These are phyloP conservation scores for Scheffersomyces illinoinensis DNA, from an alignment of 1,139 yeast species.

Conservation along the genomic window DNA sequence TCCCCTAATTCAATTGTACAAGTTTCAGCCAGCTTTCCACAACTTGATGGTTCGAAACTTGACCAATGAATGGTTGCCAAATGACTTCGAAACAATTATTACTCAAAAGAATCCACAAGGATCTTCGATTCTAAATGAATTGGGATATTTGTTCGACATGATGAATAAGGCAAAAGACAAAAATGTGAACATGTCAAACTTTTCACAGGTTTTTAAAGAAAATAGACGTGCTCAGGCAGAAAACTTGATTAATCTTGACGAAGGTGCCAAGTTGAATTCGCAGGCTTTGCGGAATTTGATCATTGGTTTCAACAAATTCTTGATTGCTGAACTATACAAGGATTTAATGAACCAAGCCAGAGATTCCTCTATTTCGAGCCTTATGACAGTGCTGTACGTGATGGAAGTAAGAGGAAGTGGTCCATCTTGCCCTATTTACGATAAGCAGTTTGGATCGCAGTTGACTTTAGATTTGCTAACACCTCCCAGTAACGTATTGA, in stretches of 20 bases:
- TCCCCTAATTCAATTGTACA: slow-evolving; percentile 76
- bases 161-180: slow-evolving; percentile 75
- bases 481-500: slow-evolving; percentile 30
- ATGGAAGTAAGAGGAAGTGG: slow-evolving; percentile 44
- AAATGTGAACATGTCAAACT: slow-evolving; percentile 72
- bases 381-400: slow-evolving; percentile 35
- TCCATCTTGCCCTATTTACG: slow-evolving; percentile 35
- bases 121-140: slow-evolving; percentile 67
- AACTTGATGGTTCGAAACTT: slow-evolving; percentile 61
- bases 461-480: slow-evolving; percentile 39
- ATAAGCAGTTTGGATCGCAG: slow-evolving; percentile 27
- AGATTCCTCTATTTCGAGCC: slow-evolving; percentile 18
- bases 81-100: slow-evolving; percentile 28
- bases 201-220: slow-evolving; percentile 49
- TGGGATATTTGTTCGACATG: slow-evolving; percentile 93
- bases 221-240: slow-evolving; percentile 46
- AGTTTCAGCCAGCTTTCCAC: slow-evolving; percentile 73
- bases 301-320: slow-evolving; percentile 59
- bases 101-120: slow-evolving; percentile 38
- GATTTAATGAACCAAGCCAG: slow-evolving; percentile 45
- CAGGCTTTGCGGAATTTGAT: slow-evolving; percentile 40
- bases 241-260: slow-evolving; percentile 56
- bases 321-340: slow-evolving; percentile 40
- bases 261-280: slow-evolving; percentile 36
- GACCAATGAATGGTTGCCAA: slow-evolving; percentile 59